Evolutionary conservation across 2,329 filamentous ascomycete species (phyloP), one percentile per base, ranked within the genome.

Genomic region (Calcarisporium arbuscula): DNA sequence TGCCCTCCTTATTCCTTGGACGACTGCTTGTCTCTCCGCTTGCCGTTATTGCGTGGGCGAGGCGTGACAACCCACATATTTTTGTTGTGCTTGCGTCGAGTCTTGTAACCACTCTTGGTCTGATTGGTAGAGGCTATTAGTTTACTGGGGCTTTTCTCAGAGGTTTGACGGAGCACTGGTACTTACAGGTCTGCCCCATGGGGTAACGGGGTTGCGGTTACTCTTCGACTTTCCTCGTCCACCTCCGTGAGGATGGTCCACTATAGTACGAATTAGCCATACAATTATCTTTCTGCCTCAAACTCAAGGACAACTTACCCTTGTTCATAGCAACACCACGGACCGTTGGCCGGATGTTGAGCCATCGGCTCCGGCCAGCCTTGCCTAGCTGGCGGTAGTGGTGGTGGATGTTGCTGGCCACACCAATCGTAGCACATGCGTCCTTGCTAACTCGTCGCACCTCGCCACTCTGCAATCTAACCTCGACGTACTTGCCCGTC

Each of bases 141-240:
- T 9, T 9, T 15, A 9, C 14, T 16, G 8, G 14, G 11, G 30
- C 18, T n/a, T 23, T n/a, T 17, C 16, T 17, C 18, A 10, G n/a
- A 12, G 14, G 7, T 5, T 32, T 10, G 7, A 11, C 6, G 17
- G 2, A 6, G 14, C 9, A 22, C 8, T 19, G 11, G 10, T 46
- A 77, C 86, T 67, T 82, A 94, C 88, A 56, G 87, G 90, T 57
- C 80, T 82, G 58, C 94, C 92, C 92, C 94, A 98, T 39, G 92
- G 92, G 65, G 87, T 95, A 51, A 92, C 87, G 21, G 94, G 92
- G 57, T 94, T 74, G 42, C 89, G 80, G 58, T 95, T 95, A 78
- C 92, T 88, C 85, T 98, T 98, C 38, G 88, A 95, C 69, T 98
- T 98, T 69, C 92, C 92, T 73, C 94, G 80, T 64, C 92, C 92